Evolutionary conservation across 306 rosid species (phyloP), one percentile per base, ranked within the genome.

Genomic region (Cucumis hystrix): DNA sequence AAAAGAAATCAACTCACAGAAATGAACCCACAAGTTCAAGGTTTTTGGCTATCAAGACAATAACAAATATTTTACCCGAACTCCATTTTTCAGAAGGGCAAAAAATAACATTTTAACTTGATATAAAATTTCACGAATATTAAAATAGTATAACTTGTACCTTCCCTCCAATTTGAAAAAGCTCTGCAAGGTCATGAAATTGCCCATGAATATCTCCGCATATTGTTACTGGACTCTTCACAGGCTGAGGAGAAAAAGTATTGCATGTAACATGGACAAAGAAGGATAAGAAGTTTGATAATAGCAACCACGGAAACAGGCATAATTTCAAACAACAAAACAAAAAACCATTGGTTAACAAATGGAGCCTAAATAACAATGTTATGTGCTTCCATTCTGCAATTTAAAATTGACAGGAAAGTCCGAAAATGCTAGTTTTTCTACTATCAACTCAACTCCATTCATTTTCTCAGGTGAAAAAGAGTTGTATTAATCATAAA

Each of bases 141-240:
- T 61, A 79, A 80, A 30, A 83, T 79, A 59, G 79, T 20, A 41
- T 20, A 88, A 84, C 73, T 64, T 78, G 86, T 92, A 95, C 99
- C 99, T 92, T 92, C 87, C 99, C 99, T 83, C 99, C 99, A 79
- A 95, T 95, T 83, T 89, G 97, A 81, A 95, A 95, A 82, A 95
- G 93, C 79, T 95, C 99, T 72, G 99, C 99, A 83, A 95, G 97
- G 85, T 95, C 99, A 43, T 95, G 99, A 87, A 95, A 95, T 83
- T 95, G 99, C 80, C 99, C 99, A 80, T 95, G 99, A 82, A 95
- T 95, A 88, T 95, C 99, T 2, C 99, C 99, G 83, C 99, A 95
- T 74, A 95, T 92, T 78, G 99, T 95, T 84, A 95, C 99, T 0
- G 99, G 99, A 88, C 99, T 95, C 87, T 89, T 90, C 86, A 95